Conservation (phyloP, 2,329 filamentous ascomycete genomes). For the Penicillium fuscoglaucum region DNA sequence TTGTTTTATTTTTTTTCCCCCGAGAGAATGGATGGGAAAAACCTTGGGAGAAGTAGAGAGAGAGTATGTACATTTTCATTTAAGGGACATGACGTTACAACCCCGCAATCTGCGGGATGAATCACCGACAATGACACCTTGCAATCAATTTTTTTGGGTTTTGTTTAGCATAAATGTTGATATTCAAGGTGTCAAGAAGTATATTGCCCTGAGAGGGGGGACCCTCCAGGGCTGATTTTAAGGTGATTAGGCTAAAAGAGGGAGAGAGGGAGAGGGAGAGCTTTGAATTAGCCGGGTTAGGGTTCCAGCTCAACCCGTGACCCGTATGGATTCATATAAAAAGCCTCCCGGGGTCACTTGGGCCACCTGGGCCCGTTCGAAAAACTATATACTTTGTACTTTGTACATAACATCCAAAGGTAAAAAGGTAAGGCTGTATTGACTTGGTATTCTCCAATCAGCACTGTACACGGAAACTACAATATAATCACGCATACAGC, state of each 20-base stretch:
- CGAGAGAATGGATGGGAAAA: neutral
- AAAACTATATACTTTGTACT: neutral
- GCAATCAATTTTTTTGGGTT: neutral
- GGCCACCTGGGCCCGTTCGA: too few species aligned
- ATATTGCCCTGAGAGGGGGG: neutral
- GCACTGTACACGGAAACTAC: neutral
- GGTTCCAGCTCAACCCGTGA: slow-evolving; percentile 1
- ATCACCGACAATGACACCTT: slow-evolving; percentile 12
- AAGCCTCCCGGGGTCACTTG: too few species aligned
- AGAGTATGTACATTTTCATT: neutral
- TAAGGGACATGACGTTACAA: slow-evolving; percentile 22
- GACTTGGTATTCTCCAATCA: neutral
- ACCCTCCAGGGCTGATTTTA: neutral
- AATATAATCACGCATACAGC: neutral
- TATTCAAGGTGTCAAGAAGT: neutral
- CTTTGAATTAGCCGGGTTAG: neutral
- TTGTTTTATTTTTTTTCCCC: neutral
- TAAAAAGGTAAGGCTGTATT: neutral
- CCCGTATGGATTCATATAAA: neutral
- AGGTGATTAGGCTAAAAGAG: slow-evolving; percentile 4
- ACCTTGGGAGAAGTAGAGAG: neutral
- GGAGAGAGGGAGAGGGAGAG: neutral
- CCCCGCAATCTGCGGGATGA: slow-evolving; percentile 25
- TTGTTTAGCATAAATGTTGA: slow-evolving; percentile 11
- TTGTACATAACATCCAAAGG: neutral